Conservation (phyloP, 371 early-diverging fungal genomes). For the Syncephalastrum sp. region DNA sequence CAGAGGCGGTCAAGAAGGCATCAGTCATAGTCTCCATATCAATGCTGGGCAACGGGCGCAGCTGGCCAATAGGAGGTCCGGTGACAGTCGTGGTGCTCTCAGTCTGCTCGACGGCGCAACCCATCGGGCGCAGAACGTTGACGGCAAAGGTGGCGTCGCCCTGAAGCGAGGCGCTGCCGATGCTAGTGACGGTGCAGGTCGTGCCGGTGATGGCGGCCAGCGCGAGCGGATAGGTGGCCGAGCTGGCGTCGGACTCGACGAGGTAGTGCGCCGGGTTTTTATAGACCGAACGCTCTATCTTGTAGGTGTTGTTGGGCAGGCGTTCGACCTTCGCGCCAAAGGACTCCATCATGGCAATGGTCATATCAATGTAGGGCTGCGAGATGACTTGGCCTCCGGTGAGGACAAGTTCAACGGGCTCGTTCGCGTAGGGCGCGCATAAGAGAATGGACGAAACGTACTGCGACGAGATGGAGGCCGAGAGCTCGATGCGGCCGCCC, state of each 20-base stretch:
- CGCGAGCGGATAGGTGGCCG: constrained; percentile 97
- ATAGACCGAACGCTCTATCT: constrained; percentile 78
- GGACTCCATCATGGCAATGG: constrained; percentile 94
- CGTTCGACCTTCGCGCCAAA: constrained; percentile 87
- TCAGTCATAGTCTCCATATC: constrained; percentile 99
- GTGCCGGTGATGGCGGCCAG: constrained; percentile 96
- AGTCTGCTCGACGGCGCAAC: constrained; percentile 85
- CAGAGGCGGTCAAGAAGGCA: constrained; percentile 95
- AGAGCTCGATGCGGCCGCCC: constrained; percentile 87
- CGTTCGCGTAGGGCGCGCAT: constrained; percentile 90
- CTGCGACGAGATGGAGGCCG: constrained; percentile 94
- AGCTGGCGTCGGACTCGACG: constrained; percentile 97
- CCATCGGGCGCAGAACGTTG: constrained; percentile 93
- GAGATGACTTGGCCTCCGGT: constrained; percentile 94
- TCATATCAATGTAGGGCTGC: constrained; percentile 98
- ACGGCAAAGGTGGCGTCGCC: constrained; percentile 92
- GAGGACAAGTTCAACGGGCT: constrained; percentile 79
- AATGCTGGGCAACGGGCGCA: constrained; percentile 76
- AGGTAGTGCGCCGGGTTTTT: constrained; percentile 78
- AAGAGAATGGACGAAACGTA: constrained; percentile 96
- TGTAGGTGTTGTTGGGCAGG: constrained; percentile 76
- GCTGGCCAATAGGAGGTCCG: constrained; percentile 78
- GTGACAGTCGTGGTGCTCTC: constrained; percentile 84
- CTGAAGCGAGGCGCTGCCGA: constrained; percentile 87
- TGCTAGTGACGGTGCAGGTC: constrained; percentile 85